These are phyloP conservation scores for Geranium incanum DNA, from an alignment of 441 rosid species.

Conservation along the genomic window DNA sequence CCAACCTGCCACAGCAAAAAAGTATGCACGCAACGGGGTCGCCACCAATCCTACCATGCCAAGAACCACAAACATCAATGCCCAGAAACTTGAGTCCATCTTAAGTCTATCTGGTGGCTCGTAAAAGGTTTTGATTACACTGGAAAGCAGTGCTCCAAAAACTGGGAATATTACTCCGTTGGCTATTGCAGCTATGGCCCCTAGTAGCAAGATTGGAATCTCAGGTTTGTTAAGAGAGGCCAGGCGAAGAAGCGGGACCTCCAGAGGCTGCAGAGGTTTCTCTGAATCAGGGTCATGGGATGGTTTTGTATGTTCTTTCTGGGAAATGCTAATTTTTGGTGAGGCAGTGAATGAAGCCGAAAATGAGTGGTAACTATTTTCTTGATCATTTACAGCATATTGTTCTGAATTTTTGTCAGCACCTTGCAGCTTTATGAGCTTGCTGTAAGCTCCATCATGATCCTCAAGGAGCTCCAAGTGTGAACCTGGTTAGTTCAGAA, in stretches of 20 bases:
- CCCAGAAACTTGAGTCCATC: slow-evolving; percentile 47
- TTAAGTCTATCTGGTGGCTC: slow-evolving; percentile 30
- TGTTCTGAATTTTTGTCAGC: slow-evolving; percentile 27
- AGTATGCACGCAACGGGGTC: slow-evolving; percentile 40
- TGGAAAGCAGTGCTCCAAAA: slow-evolving; percentile 50
- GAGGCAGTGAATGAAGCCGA: slow-evolving; percentile 38
- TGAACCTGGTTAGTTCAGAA: slow-evolving; percentile 37
- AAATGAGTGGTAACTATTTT: slow-evolving; percentile 25
- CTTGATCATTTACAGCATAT: slow-evolving; percentile 20
- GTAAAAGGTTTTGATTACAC: slow-evolving; percentile 48
- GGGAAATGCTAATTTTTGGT: slow-evolving; percentile 23
- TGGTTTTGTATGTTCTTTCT: slow-evolving; percentile 23
- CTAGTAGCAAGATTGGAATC: slow-evolving; percentile 39
- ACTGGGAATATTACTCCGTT: slow-evolving; percentile 50
- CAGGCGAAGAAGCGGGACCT: slow-evolving; percentile 41
- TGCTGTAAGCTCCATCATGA: slow-evolving; percentile 57
- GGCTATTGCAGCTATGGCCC: slow-evolving; percentile 42
- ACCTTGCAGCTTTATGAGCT: slow-evolving; percentile 36
- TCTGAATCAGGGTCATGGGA: slow-evolving; percentile 20
- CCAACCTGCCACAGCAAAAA: slow-evolving; percentile 63
- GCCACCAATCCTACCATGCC: slow-evolving; percentile 28
- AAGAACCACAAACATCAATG: slow-evolving; percentile 32
- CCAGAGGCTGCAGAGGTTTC: slow-evolving; percentile 17
- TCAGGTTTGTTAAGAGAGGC: slow-evolving; percentile 58
- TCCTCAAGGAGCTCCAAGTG: slow-evolving; percentile 51